Evolutionary conservation across 2,329 filamentous ascomycete species (phyloP).

Genomic region (Onygena corvina): DNA sequence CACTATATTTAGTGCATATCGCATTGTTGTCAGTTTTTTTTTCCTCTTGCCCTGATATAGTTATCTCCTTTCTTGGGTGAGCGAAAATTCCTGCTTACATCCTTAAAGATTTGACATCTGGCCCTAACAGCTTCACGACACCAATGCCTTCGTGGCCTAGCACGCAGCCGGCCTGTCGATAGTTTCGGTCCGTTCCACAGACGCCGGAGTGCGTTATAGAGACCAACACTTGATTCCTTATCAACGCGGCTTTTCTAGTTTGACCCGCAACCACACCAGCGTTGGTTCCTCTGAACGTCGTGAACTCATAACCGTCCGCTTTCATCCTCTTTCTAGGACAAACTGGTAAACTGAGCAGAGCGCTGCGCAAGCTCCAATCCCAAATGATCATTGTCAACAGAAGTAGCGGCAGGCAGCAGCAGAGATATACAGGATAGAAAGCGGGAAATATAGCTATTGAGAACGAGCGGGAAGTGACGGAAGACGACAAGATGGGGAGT

Average conservation of each 20-base stretch:
- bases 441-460: neutral
- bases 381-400: neutral
- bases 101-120: constrained; percentile 25
- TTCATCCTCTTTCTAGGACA: neutral
- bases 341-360: neutral
- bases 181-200: constrained; percentile 46
- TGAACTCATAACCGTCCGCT: constrained; percentile 7
- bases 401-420: too few species aligned
- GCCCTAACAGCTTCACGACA: constrained; percentile 23
- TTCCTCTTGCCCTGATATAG: neutral
- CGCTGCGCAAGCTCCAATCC: neutral
- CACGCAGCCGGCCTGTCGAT: constrained; percentile 14
- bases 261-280: constrained; percentile 5
- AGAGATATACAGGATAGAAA: too few species aligned
- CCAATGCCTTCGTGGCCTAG: constrained; percentile 33
- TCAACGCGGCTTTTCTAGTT: constrained; percentile 4
- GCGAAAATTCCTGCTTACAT: constrained; percentile 14
- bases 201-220: constrained; percentile 55
- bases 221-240: constrained; percentile 42
- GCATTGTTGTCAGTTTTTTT: neutral
- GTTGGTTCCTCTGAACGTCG: constrained; percentile 10
- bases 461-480: neutral
- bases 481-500: constrained; percentile 1
- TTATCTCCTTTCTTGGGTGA: neutral
- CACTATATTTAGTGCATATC: constrained; percentile 12